Evolutionary conservation across 495 filamentous ascomycete species (phyloP).

Genomic region (Penicillium waksmanii): DNA sequence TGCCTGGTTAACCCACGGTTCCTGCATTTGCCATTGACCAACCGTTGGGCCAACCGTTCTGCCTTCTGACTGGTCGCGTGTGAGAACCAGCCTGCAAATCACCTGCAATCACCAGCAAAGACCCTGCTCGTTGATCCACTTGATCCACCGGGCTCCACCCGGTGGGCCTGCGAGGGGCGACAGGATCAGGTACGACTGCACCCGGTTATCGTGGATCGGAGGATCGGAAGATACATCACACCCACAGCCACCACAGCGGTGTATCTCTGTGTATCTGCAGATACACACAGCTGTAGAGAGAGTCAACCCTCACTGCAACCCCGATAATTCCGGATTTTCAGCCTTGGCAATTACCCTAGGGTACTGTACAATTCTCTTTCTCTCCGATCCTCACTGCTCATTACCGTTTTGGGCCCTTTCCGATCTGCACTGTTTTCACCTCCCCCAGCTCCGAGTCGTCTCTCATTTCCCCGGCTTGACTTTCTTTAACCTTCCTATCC

Average conservation of each 20-base stretch:
- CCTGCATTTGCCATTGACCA: neutral
- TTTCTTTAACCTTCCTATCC: neutral
- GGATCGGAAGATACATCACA: neutral
- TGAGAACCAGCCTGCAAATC: neutral
- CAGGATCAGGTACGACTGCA: neutral
- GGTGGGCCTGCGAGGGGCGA: neutral
- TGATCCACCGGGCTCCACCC: neutral
- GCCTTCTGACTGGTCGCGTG: neutral
- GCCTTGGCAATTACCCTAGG: neutral
- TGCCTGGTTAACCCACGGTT: slow-evolving; percentile 6
- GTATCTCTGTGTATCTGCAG: too few species aligned
- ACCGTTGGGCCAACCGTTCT: neutral
- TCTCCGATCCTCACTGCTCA: neutral
- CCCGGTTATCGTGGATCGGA: neutral
- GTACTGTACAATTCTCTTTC: neutral
- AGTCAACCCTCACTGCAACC: slow-evolving; percentile 1
- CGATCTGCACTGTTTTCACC: neutral
- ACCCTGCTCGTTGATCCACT: neutral
- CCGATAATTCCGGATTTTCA: neutral
- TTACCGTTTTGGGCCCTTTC: neutral
- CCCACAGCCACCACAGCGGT: too few species aligned
- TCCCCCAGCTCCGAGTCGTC: neutral
- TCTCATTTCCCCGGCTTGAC: neutral
- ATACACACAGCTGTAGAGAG: neutral
- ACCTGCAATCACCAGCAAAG: neutral